Percentiles rank a stretch among this genome's conserved stretches.
Evolutionary conservation across 2,329 filamentous ascomycete genomes (phyloP).

Genomic region (Pezicula carpinea): DNA sequence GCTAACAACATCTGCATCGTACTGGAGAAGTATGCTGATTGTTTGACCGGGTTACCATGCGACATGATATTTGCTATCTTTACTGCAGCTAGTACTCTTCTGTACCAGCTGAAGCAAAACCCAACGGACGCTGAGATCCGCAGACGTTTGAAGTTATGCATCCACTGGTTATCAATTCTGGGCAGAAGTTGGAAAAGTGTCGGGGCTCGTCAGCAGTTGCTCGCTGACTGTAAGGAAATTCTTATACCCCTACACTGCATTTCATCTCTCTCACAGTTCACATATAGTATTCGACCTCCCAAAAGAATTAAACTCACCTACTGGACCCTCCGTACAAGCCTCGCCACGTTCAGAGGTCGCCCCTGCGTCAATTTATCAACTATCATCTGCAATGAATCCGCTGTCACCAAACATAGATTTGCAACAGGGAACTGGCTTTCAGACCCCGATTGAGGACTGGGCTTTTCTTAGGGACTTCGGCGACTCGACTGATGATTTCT

Average conservation of each 20-base stretch:
- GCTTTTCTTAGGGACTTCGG: conserved; percentile 24
- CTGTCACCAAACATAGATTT: not conserved
- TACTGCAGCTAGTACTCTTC: conserved; percentile 23
- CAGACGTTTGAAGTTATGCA: conserved; percentile 22
- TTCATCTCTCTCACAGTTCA: not conserved
- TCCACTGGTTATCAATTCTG: conserved; percentile 26
- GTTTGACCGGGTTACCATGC: conserved; percentile 23
- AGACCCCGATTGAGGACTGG: conserved; percentile 19
- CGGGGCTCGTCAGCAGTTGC: conserved; percentile 22
- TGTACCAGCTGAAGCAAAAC: conserved; percentile 19
- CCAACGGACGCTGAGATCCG: conserved; percentile 13
- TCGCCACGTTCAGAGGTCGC: not conserved
- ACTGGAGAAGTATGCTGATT: conserved; percentile 24
- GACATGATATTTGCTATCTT: conserved; percentile 28
- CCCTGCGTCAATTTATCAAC: not conserved
- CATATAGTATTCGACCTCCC: conserved; percentile 16
- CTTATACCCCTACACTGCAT: not conserved
- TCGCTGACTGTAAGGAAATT: conserved; percentile 22
- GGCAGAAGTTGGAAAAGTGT: conserved; percentile 28
- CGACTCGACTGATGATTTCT: conserved; percentile 26
- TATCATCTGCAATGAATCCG: not conserved
- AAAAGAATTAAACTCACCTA: conserved; percentile 10
- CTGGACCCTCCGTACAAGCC: not conserved
- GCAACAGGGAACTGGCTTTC: not conserved
- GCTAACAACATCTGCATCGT: conserved; percentile 25